Evolutionary conservation across 441 rosid species (phyloP).

Genomic region (Adansonia madagascariensis): DNA sequence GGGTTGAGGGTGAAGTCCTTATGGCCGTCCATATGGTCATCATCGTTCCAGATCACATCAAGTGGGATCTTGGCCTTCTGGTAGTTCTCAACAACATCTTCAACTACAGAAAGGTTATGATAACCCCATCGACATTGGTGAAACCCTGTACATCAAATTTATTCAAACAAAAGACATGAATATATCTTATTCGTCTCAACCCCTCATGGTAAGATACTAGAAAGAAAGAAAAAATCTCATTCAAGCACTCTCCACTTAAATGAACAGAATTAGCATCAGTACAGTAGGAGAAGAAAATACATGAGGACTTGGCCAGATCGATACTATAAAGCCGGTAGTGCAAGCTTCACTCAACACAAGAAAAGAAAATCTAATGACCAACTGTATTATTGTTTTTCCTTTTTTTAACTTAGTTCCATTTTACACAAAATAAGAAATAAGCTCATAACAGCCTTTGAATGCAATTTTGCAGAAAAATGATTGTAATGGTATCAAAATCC

Average conservation of each 20-base stretch:
- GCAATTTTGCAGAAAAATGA: background rate
- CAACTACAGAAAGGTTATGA: constrained; percentile 88
- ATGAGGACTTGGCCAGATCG: background rate
- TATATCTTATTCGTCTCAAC: background rate
- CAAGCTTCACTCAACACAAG: background rate
- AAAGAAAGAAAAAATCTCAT: background rate
- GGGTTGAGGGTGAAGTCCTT: constrained; percentile 92
- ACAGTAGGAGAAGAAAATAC: background rate
- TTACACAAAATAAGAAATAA: background rate
- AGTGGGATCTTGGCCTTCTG: constrained; percentile 84
- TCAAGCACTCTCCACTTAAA: background rate
- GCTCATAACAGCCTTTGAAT: background rate
- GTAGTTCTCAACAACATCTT: constrained; percentile 90
- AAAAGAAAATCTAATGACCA: background rate
- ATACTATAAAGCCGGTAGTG: background rate
- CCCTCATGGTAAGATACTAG: background rate
- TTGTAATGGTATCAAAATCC: too few relatives aligned
- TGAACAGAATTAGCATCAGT: background rate
- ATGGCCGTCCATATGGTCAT: constrained; percentile 93
- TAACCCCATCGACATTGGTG: constrained; percentile 99
- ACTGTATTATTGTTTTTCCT: background rate
- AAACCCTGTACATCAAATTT: constrained; percentile 60
- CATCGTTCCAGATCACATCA: constrained; percentile 96
- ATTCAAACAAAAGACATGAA: background rate
- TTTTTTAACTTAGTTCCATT: background rate